Evolutionary conservation across 441 rosid species (phyloP).

Genomic region (Adansonia rubrostipa): DNA sequence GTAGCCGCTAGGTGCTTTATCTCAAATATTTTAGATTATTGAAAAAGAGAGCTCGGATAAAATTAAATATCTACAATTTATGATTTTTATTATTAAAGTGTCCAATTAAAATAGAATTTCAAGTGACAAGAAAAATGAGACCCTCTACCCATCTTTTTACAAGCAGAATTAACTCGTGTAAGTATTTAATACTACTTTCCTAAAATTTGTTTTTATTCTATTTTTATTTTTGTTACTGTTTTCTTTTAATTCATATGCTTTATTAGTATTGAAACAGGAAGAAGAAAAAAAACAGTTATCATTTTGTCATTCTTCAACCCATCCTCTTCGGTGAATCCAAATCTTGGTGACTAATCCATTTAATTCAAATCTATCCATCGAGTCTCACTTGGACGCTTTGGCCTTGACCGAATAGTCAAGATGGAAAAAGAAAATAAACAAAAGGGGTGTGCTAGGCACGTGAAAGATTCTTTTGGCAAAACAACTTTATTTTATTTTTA

Average conservation of each 20-base stretch:
- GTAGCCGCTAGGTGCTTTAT: too few species aligned
- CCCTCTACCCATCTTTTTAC: too few species aligned
- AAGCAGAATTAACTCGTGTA: too few species aligned
- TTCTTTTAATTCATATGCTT: not conserved
- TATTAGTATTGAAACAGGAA: not conserved
- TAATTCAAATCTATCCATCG: not conserved
- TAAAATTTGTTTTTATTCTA: not conserved
- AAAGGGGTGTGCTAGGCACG: conserved; percentile 25
- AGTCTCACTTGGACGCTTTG: not conserved
- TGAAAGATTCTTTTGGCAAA: conserved; percentile 37
- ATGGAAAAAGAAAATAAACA: not conserved
- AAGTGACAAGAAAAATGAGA: too few species aligned
- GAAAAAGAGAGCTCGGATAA: too few species aligned
- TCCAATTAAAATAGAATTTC: too few species aligned
- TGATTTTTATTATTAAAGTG: too few species aligned
- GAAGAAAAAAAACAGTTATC: not conserved
- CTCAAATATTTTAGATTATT: too few species aligned
- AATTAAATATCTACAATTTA: too few species aligned
- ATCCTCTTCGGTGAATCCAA: not conserved
- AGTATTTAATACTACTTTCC: too few species aligned
- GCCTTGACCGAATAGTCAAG: not conserved
- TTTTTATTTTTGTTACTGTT: too few species aligned
- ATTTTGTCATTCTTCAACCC: not conserved
- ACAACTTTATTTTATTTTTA: conserved; percentile 22
- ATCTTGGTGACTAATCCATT: not conserved